Evolutionary conservation across 139 green algal genomes (phyloP).

Genomic region (Auxenochlorella pyrenoidosa): DNA sequence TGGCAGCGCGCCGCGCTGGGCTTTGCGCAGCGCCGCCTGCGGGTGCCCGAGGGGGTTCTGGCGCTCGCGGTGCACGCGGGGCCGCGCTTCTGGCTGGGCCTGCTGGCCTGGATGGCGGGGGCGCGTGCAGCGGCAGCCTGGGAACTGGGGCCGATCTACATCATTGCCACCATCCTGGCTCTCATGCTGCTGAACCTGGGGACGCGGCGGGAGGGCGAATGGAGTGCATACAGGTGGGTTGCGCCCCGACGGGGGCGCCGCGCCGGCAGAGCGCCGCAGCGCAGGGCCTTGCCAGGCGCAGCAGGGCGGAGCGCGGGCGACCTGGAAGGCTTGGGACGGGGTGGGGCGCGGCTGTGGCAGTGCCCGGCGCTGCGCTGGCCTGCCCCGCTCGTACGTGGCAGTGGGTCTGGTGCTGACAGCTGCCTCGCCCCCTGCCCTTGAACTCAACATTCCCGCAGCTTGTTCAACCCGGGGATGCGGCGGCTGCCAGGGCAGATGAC

Average conservation of each 20-base stretch:
- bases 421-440: too few relatives aligned
- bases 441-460: constrained; percentile 12
- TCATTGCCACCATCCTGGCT: constrained; percentile 45
- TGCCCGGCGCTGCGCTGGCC: too few relatives aligned
- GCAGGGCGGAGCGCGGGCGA: background rate
- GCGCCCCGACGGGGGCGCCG: too few relatives aligned
- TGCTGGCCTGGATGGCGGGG: constrained; percentile 47
- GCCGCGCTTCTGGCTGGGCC: constrained; percentile 35
- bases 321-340: background rate
- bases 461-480: constrained; percentile 60
- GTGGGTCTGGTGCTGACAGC: too few relatives aligned
- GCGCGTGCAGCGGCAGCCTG: constrained; percentile 32
- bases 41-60: constrained; percentile 50
- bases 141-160: constrained; percentile 42
- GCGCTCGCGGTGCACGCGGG: constrained; percentile 29
- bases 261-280: too few relatives aligned
- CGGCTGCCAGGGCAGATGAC: constrained; percentile 63
- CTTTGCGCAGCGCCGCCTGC: constrained; percentile 25
- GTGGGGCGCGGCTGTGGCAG: too few relatives aligned
- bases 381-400: too few relatives aligned
- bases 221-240: constrained; percentile 48
- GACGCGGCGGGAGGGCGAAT: constrained; percentile 46
- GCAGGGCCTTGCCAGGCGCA: too few relatives aligned
- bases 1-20: background rate
- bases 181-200: constrained; percentile 67